A percentile compares a stretch with the other conserved stretches of the same genome.
Evolutionary conservation across 2,329 filamentous ascomycete genomes (phyloP).

Genomic region (Fusarium nurragi): DNA sequence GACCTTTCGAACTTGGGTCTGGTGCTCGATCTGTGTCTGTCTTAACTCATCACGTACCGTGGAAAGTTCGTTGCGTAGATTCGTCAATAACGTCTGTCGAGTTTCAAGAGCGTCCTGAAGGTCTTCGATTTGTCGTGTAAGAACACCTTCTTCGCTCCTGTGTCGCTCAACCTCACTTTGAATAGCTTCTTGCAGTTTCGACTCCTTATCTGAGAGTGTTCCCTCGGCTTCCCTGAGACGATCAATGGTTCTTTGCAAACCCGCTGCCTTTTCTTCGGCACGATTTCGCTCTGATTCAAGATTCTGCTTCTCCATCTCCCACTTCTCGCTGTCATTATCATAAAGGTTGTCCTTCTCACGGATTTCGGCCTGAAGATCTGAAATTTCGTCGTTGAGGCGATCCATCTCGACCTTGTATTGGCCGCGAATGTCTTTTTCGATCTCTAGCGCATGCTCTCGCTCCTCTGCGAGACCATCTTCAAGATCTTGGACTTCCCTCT

Average conservation of each 20-base stretch:
- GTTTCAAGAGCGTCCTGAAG: slow-evolving; percentile 76
- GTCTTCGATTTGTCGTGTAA: slow-evolving; percentile 78
- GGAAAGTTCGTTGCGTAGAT: slow-evolving; percentile 72
- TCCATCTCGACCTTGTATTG: slow-evolving; percentile 59
- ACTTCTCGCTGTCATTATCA: slow-evolving; percentile 76
- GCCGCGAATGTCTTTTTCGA: slow-evolving; percentile 66
- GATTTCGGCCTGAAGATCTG: slow-evolving; percentile 69
- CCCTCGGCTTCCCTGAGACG: slow-evolving; percentile 74
- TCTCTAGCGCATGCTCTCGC: slow-evolving; percentile 65
- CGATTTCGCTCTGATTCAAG: slow-evolving; percentile 72
- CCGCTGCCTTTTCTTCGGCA: slow-evolving; percentile 72
- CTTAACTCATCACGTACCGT: slow-evolving; percentile 74
- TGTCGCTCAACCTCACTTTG: slow-evolving; percentile 78
- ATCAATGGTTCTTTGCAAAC: slow-evolving; percentile 76
- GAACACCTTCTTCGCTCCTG: slow-evolving; percentile 72
- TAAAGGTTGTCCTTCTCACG: slow-evolving; percentile 76
- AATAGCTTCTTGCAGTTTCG: slow-evolving; percentile 72
- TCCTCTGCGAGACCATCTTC: slow-evolving; percentile 62
- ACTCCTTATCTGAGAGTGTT: slow-evolving; percentile 73
- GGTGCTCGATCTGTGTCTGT: slow-evolving; percentile 71
- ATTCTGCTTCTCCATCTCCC: slow-evolving; percentile 71
- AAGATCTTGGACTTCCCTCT: slow-evolving; percentile 58
- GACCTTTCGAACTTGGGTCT: slow-evolving; percentile 70
- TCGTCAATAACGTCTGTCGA: slow-evolving; percentile 71
- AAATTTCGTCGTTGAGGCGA: slow-evolving; percentile 67